Evolutionary conservation across 2,329 filamentous ascomycete species (phyloP), one percentile per base, ranked within the genome.

Genomic region (Colletotrichum higginsianum): DNA sequence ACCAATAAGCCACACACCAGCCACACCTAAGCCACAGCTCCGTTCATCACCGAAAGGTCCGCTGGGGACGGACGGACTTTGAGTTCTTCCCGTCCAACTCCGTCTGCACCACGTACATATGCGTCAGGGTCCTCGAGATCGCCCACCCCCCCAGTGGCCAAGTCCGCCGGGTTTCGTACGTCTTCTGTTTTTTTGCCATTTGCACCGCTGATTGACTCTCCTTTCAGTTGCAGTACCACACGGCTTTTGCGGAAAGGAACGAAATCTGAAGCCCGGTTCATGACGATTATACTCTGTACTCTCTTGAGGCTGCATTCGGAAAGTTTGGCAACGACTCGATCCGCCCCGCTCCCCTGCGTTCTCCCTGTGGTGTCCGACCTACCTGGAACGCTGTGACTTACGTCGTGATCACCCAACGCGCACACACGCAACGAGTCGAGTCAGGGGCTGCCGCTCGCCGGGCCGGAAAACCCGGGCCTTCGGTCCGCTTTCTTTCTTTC

Each of bases 81-180:
- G 40, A 38, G 6, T 1, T 21, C 0, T 57, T 15, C 8, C 0
- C 4, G 18, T 11, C n/a, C 40, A 71, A 71, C 16, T 18, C 57
- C 68, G 64, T 13, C 8, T n/a, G 15, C 42, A 26, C 58, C 2
- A 46, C 52, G 18, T 71, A 55, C 65, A 53, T 71, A 55, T 62
- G 65, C 65, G 38, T n/a, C 58, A 46, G 26, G 21, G 23, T 38
- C 63, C 67, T 67, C 63, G 16, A 44, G 35, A 52, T 50, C 63
- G 4, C 35, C 46, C 44, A 30, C 53, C 61, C 53, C 61, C 53
- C 53, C 1, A 46, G 9, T 30, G 30, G 12, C 62, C 50, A 71
- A 71, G 46, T 23, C 68, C 65, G 68, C 38, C 52, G 68, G 65
- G 35, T 49, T 71, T 71, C 68, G 52, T 12, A 16, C 21, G 7